Conservation (phyloP, 805 yeast species). For the Cyberlindnera veronae region DNA sequence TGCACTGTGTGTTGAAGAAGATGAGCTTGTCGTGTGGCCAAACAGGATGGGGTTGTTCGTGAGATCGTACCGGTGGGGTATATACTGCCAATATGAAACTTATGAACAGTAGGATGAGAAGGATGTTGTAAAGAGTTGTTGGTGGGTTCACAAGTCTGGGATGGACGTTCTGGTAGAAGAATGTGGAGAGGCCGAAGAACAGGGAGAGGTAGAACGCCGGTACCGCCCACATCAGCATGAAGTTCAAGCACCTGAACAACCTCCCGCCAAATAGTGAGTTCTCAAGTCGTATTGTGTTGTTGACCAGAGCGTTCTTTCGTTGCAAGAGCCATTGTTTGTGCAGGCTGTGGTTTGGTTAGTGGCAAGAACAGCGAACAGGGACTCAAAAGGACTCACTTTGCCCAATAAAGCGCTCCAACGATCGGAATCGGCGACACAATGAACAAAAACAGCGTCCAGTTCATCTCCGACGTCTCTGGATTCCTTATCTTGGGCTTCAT, state of each 20-base stretch:
- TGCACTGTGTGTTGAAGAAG: conserved; percentile 34
- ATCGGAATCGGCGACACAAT: not conserved
- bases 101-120: conserved; percentile 7
- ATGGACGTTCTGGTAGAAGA: conserved; percentile 17
- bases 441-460: no score
- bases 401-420: not conserved
- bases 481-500: no score
- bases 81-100: conserved; percentile 15
- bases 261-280: conserved; percentile 16
- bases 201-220: conserved; percentile 20
- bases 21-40: conserved; percentile 20
- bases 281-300: conserved; percentile 4
- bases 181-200: conserved; percentile 10
- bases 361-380: not conserved
- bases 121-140: conserved; percentile 13
- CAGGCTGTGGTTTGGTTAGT: not conserved
- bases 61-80: conserved; percentile 12
- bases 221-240: conserved; percentile 17
- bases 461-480: no score
- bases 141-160: conserved; percentile 17
- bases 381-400: not conserved
- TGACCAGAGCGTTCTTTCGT: not conserved
- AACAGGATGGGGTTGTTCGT: not conserved
- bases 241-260: not conserved
- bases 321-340: not conserved